Base-by-base conservation (phyloP, 2,329 filamentous ascomycete genomes). In the Sarocladium strictum region DNA sequence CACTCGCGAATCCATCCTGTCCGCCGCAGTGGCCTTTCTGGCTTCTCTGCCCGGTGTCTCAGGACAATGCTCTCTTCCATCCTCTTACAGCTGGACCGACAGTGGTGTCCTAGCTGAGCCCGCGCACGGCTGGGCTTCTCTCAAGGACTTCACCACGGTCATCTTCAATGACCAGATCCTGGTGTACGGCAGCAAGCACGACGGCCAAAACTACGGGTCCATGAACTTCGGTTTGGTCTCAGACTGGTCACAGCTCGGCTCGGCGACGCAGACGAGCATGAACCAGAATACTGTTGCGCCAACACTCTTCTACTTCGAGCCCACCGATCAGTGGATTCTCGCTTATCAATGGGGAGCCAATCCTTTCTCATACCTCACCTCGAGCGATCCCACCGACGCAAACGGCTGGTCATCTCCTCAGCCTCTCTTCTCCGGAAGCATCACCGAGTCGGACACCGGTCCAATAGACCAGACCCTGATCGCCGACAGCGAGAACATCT, bases 381-480 rank as follows among this genome's bases (percentile, higher is more conserved):
- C 81, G 0, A 77, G 57, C 51, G 74, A 86, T 61, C 82, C 83
- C 0, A 75, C 76, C 57, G 75, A 83, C 56, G 65, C 72, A 1
- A 83, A 82, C 62, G 72, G 78, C 37, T 87, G 84, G 83, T 77
- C 76, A 1, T 57, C 70, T 0, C 65, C 71, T 9, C 71, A 83
- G 64, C 60, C 80, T 3, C 77, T 86, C 47, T 86, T 83, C 69
- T 68, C 74, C 0, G 82, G 83, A 12, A 72, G 63, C 19, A 80
- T 86, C 60, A 64, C 72, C 0, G 72, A 62, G 54, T 77, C 77
- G 9, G 63, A 66, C 65, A 83, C 77, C 0, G 81, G 80, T 1
- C 63, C 72, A 11, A 86, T 87, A 57, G 83, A 87, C 65, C 82
- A 85, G 67, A 80, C 81, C 0, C 59, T 86, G 55, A 86, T 87